These are phyloP conservation scores for Colletotrichum gigasporum DNA, from an alignment of 2,329 filamentous ascomycete species.

Conservation along the genomic window DNA sequence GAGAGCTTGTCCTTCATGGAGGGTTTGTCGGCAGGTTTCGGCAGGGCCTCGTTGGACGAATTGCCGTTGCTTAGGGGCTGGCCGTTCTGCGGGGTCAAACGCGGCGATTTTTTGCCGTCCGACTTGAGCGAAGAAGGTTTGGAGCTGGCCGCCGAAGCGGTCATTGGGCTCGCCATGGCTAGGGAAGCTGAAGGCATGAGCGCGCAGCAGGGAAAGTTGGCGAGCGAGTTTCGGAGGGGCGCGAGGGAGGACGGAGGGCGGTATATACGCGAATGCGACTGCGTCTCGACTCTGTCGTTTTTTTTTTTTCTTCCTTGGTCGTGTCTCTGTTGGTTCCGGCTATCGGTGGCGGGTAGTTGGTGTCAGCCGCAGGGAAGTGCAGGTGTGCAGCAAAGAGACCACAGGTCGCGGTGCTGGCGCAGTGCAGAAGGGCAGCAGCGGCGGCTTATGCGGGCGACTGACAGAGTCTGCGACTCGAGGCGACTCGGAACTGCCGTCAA, in stretches of 20 bases:
- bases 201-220: constrained; percentile 1
- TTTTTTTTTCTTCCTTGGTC: not conserved
- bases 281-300: not conserved
- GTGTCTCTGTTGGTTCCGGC: constrained; percentile 5
- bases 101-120: constrained; percentile 49
- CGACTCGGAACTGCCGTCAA: constrained; percentile 23
- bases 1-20: constrained; percentile 72
- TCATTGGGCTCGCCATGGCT: constrained; percentile 31
- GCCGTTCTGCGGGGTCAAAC: constrained; percentile 50
- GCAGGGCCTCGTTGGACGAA: constrained; percentile 41
- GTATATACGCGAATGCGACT: constrained; percentile 27
- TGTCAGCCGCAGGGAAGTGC: constrained; percentile 21
- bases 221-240: not conserved
- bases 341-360: constrained; percentile 19
- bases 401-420: constrained; percentile 5
- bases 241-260: constrained; percentile 9
- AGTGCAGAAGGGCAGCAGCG: constrained; percentile 6
- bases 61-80: constrained; percentile 34
- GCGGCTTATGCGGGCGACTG: constrained; percentile 21
- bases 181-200: constrained; percentile 28
- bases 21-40: constrained; percentile 58
- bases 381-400: constrained; percentile 1
- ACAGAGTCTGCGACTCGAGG: constrained; percentile 22
- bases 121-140: constrained; percentile 61
- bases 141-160: constrained; percentile 52